Percentiles rank a stretch among this genome's conserved stretches.
These are phyloP conservation scores for Phytophthora cajani DNA, from an alignment of 352 stramenopile genomes.

Conservation along the genomic window DNA sequence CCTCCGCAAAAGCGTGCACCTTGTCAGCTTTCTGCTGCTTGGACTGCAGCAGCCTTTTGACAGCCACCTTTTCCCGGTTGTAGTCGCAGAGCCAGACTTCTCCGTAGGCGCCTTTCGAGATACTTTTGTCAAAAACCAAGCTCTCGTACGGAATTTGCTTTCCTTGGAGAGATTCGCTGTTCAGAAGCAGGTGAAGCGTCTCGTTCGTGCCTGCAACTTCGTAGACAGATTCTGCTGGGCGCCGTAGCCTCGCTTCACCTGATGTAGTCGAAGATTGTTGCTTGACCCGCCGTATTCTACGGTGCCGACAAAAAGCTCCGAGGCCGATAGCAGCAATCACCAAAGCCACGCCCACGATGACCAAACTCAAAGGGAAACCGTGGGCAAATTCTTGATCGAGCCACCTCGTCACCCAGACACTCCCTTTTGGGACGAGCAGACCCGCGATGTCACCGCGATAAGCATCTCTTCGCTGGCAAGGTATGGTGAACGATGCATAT, in stretches of 20 bases:
- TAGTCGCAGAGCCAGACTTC: conserved; percentile 62
- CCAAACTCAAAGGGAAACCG: too few relatives aligned
- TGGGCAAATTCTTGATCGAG: conserved; percentile 26
- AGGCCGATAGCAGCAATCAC: too few relatives aligned
- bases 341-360: too few relatives aligned
- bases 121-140: conserved; percentile 21
- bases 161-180: conserved; percentile 20
- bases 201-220: conserved; percentile 26
- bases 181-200: conserved; percentile 25
- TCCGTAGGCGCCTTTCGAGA: conserved; percentile 41
- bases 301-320: too few relatives aligned
- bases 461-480: conserved; percentile 28
- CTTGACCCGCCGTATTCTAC: too few relatives aligned
- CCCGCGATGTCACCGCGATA: conserved; percentile 10
- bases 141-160: conserved; percentile 35
- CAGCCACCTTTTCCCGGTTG: conserved; percentile 40
- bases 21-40: conserved; percentile 28
- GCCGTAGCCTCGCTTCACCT: too few relatives aligned
- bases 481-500: conserved; percentile 29
- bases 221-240: conserved; percentile 2
- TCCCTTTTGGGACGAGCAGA: conserved; percentile 5
- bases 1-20: conserved; percentile 41
- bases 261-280: too few relatives aligned
- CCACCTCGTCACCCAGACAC: conserved; percentile 28
- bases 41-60: conserved; percentile 44